Evolutionary conservation across 306 rosid genomes (phyloP).

Genomic region (Styphnolobium japonicum): DNA sequence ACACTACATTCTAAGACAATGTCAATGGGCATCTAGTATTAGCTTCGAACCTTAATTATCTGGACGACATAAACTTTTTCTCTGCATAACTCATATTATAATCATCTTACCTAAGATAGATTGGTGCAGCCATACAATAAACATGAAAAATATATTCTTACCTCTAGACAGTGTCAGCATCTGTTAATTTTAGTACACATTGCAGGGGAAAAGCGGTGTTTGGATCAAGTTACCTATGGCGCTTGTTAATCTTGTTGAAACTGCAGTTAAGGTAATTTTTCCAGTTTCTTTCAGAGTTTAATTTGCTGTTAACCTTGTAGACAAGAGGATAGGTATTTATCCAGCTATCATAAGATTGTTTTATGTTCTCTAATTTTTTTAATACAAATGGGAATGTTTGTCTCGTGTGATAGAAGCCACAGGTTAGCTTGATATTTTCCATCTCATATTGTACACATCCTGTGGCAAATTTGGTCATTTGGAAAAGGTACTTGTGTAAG

Average conservation of each 20-base stretch:
- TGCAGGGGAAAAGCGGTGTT: conserved; percentile 52
- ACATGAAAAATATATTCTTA: no score
- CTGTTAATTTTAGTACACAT: not conserved
- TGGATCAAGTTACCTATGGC: conserved; percentile 57
- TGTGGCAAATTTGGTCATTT: not conserved
- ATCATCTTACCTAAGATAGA: not conserved
- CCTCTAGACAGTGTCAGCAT: not conserved
- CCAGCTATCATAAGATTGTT: not conserved
- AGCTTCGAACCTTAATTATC: not conserved
- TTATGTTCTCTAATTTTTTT: not conserved
- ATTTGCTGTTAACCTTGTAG: not conserved
- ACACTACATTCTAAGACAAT: not conserved
- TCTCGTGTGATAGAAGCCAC: not conserved
- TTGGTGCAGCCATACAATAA: not conserved
- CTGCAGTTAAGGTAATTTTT: conserved; percentile 46
- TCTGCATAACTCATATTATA: not conserved
- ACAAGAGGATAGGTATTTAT: not conserved
- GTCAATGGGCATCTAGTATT: not conserved
- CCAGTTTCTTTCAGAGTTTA: not conserved
- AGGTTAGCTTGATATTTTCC: not conserved
- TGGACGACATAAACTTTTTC: not conserved
- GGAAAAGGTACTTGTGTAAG: not conserved
- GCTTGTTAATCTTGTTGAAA: conserved; percentile 50
- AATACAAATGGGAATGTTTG: not conserved
- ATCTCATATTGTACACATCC: not conserved